Percentiles rank a stretch among this genome's conserved stretches.
Conservation (phyloP, 768 basidiomycete genomes). For the Ramaria sp. region DNA sequence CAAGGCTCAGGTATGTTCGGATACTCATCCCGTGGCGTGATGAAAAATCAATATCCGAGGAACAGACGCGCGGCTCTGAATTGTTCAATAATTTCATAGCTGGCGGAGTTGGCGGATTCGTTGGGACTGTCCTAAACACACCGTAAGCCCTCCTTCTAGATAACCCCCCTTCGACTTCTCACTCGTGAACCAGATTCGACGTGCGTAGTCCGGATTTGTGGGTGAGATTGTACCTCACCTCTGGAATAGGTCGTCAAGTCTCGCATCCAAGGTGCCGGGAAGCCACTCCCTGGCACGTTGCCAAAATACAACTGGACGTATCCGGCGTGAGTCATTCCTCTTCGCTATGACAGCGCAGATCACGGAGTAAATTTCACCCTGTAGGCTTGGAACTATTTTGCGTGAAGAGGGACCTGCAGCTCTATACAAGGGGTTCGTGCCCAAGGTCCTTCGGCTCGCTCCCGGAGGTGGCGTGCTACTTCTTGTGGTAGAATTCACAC, state of each 20-base stretch:
- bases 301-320: constrained; percentile 96
- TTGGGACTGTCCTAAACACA: constrained; percentile 86
- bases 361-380: neutral
- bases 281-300: constrained; percentile 47
- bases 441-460: constrained; percentile 90
- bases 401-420: constrained; percentile 81
- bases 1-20: constrained; percentile 62
- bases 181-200: constrained; percentile 9
- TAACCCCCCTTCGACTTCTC: neutral
- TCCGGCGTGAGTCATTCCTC: constrained; percentile 43
- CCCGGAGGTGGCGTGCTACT: constrained; percentile 93
- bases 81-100: constrained; percentile 90
- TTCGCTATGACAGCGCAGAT: neutral
- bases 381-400: constrained; percentile 58
- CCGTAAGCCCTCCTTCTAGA: constrained; percentile 41
- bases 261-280: constrained; percentile 73
- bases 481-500: constrained; percentile 84
- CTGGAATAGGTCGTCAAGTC: constrained; percentile 79
- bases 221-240: neutral
- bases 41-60: neutral
- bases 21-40: neutral
- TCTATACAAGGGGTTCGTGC: constrained; percentile 90
- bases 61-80: constrained; percentile 52
- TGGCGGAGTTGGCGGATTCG: constrained; percentile 80
- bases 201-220: neutral